Conservation (phyloP, 139 green algal genomes). For the Marvania coccoides region DNA sequence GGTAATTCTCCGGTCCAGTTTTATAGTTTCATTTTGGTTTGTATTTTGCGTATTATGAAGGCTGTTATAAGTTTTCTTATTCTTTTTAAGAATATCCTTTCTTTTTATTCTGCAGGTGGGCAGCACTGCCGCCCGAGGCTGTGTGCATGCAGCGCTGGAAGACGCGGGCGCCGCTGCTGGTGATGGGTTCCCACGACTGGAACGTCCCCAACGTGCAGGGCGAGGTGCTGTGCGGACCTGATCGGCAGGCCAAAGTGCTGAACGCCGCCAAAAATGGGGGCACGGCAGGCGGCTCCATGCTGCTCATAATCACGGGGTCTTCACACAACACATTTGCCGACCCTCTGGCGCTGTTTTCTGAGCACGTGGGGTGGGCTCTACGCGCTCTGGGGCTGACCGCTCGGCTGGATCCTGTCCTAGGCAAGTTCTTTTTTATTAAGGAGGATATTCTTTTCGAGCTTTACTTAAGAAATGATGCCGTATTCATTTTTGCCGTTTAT, state of each 20-base stretch:
- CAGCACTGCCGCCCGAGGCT: slow-evolving; percentile 15
- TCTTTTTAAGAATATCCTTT: too few species aligned
- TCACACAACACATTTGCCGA: slow-evolving; percentile 44
- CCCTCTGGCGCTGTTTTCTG: slow-evolving; percentile 15
- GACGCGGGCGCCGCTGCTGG: slow-evolving; percentile 35
- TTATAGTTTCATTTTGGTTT: too few species aligned
- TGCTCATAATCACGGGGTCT: slow-evolving; percentile 26
- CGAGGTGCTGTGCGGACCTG: slow-evolving; percentile 31
- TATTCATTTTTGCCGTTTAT: too few species aligned
- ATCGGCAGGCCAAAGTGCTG: slow-evolving; percentile 39
- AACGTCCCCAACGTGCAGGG: slow-evolving; percentile 44
- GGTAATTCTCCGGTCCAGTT: too few species aligned
- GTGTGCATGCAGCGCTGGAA: slow-evolving; percentile 11
- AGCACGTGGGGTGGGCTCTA: slow-evolving; percentile 12
- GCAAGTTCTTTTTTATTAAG: too few species aligned
- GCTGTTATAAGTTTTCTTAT: too few species aligned
- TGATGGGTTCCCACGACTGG: slow-evolving; percentile 54
- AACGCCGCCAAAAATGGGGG: slow-evolving; percentile 3
- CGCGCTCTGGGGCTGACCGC: slow-evolving; percentile 16
- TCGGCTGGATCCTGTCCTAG: slow-evolving; percentile 32
- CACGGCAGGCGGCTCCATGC: slow-evolving; percentile 28
- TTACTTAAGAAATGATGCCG: too few species aligned
- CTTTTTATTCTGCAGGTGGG: slow-evolving; percentile 15
- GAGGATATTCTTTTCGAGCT: too few species aligned
- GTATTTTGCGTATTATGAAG: too few species aligned